Evolutionary conservation across 108 stramenopile species (phyloP).

Genomic region (Mediolabrus comicus): DNA sequence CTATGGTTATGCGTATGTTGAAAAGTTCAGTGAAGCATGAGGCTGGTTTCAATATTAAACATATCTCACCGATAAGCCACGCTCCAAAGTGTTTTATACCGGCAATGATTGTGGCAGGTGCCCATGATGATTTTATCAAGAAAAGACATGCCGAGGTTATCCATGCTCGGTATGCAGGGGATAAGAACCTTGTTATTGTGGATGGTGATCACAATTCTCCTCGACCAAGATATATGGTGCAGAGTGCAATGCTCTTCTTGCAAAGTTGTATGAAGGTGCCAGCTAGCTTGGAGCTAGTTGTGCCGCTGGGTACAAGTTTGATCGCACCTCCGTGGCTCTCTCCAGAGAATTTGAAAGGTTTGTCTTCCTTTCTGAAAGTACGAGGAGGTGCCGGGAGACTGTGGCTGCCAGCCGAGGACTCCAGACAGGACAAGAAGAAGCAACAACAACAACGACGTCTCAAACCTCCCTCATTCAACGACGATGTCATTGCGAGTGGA

Average conservation of each 20-base stretch:
- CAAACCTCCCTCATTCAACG: neutral
- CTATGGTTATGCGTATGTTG: constrained; percentile 55
- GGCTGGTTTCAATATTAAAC: constrained; percentile 59
- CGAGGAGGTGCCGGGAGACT: neutral
- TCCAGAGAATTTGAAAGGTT: neutral
- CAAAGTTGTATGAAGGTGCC: constrained; percentile 45
- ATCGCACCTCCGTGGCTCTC: constrained; percentile 32
- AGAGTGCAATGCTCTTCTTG: constrained; percentile 36
- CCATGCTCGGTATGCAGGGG: constrained; percentile 66
- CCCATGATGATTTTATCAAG: constrained; percentile 68
- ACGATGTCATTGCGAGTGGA: no score
- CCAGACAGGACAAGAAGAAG: neutral
- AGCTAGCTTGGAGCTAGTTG: constrained; percentile 31
- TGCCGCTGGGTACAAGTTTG: constrained; percentile 33
- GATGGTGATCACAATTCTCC: constrained; percentile 83
- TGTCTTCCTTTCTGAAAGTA: neutral
- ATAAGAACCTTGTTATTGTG: constrained; percentile 74
- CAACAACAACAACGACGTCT: neutral
- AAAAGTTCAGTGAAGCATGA: constrained; percentile 49
- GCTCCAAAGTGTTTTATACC: constrained; percentile 67
- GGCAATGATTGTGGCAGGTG: constrained; percentile 69
- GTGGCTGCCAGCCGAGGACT: neutral
- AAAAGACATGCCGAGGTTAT: constrained; percentile 48
- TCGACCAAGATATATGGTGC: constrained; percentile 50
- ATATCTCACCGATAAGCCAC: constrained; percentile 59